phyloP scores from a whole-genome alignment of 768 basidiomycete genomes.

The Mycena rosella region DNA sequence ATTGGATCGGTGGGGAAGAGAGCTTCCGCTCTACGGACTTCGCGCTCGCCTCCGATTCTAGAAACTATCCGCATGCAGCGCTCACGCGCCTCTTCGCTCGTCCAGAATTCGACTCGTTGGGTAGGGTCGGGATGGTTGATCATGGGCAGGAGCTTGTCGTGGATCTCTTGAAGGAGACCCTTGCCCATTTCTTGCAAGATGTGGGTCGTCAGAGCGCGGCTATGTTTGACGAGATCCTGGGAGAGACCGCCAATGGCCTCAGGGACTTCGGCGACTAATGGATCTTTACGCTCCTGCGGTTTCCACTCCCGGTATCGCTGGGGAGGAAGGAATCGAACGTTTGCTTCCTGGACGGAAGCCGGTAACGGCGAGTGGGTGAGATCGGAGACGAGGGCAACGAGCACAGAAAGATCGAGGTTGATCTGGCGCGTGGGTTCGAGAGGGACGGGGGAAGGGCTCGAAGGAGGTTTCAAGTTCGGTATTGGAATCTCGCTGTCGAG shows the following conservation, averaged over 20 bases:
- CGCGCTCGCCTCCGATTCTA: slow-evolving; percentile 81
- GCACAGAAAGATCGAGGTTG: slow-evolving; percentile 86
- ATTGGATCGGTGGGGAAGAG: slow-evolving; percentile 56
- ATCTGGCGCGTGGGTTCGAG: slow-evolving; percentile 68
- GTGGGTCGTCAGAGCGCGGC: slow-evolving; percentile 80
- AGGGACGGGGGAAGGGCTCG: slow-evolving; percentile 30
- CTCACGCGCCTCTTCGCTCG: slow-evolving; percentile 80
- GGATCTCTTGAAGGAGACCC: slow-evolving; percentile 73
- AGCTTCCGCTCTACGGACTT: slow-evolving; percentile 73
- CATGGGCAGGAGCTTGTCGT: slow-evolving; percentile 55
- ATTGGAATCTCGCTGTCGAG: slow-evolving; percentile 43
- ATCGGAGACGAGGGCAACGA: slow-evolving; percentile 88
- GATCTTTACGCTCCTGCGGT: slow-evolving; percentile 27
- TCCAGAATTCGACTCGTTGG: slow-evolving; percentile 76
- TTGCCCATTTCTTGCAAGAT: slow-evolving; percentile 80
- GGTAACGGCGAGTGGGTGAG: slow-evolving; percentile 83
- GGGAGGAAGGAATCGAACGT: slow-evolving; percentile 73
- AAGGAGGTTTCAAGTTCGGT: slow-evolving; percentile 12
- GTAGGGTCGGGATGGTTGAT: slow-evolving; percentile 1
- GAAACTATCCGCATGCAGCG: slow-evolving; percentile 82
- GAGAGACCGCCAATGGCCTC: slow-evolving; percentile 46
- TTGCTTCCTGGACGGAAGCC: slow-evolving; percentile 64
- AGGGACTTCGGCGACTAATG: not conserved
- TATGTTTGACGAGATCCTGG: slow-evolving; percentile 65
- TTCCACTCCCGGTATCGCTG: slow-evolving; percentile 74